Conservation (phyloP, 1,284 basidiomycete species). For the Coniferiporia sulphurascens region DNA sequence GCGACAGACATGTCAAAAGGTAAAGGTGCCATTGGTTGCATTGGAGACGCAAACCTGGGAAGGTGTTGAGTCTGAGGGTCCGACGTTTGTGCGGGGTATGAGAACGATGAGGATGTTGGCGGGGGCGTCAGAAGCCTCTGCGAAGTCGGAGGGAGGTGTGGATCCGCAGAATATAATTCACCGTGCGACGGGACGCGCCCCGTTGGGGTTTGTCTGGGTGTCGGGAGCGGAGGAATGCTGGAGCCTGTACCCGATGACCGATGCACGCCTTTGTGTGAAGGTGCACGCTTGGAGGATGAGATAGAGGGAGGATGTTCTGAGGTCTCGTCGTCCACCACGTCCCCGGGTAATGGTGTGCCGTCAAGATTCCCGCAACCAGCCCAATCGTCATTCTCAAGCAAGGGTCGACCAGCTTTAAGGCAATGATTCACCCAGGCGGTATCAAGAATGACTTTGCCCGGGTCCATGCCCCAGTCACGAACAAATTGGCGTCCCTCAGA, state of each 20-base stretch:
- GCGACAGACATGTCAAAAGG: not conserved
- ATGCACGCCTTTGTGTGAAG: not conserved
- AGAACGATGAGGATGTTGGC: not conserved
- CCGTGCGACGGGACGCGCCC: not conserved
- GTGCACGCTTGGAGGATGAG: not conserved
- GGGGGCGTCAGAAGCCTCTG: conserved; percentile 4
- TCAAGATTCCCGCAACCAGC: conserved; percentile 45
- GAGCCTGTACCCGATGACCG: not conserved
- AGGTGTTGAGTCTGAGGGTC: not conserved
- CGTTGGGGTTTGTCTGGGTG: not conserved
- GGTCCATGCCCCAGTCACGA: conserved; percentile 49
- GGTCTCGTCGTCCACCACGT: conserved; percentile 21
- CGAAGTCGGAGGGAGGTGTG: not conserved
- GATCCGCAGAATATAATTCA: not conserved
- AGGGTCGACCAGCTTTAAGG: conserved; percentile 34
- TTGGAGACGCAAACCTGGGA: not conserved
- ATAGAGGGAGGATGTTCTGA: conserved; percentile 8
- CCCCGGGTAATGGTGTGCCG: conserved; percentile 38
- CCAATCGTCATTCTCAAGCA: conserved; percentile 48
- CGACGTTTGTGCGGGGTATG: not conserved
- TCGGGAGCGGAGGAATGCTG: not conserved
- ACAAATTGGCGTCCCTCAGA: conserved; percentile 48
- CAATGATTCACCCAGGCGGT: conserved; percentile 42
- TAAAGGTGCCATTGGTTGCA: not conserved
- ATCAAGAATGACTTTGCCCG: conserved; percentile 43